Base-by-base conservation (phyloP, 352 stramenopile genomes). In the Lagenidium giganteum region DNA sequence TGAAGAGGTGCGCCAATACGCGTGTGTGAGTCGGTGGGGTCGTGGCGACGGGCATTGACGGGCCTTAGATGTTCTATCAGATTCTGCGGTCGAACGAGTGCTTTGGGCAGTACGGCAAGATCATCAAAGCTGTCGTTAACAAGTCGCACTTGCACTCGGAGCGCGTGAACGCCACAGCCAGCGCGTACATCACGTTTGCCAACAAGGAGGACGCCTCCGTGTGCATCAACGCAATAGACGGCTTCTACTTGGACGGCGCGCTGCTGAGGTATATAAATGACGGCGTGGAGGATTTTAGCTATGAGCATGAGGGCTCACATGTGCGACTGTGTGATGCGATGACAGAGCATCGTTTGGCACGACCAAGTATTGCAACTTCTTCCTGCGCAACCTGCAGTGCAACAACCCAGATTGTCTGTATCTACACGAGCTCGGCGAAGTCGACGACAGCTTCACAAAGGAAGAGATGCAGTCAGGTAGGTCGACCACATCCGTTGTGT, bases 291-390 rank as follows among this genome's bases (percentile, higher is more conserved):
- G n/a, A n/a, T n/a, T n/a, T n/a, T n/a, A n/a, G n/a, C n/a, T n/a
- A n/a, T n/a, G n/a, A n/a, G n/a, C n/a, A n/a, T n/a, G n/a, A n/a
- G n/a, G n/a, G n/a, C n/a, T n/a, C n/a, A n/a, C n/a, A n/a, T n/a
- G n/a, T n/a, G n/a, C n/a, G n/a, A n/a, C n/a, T n/a, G n/a, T n/a
- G n/a, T n/a, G n/a, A n/a, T n/a, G n/a, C n/a, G n/a, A n/a, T n/a
- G n/a, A n/a, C n/a, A 95, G 87, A 20, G 90, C 89, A 7, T 95
- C 79, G 20, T 97, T 97, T 62, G 93, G 93, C 13, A 98, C 91
- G 12, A 98, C 88, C 45, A 98, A 98, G 67, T 98, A 98, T 57
- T 98, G 93, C 67, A 96, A 97, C 60, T 91, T 86, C 47, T 97
- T 98, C 50, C 57, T 97, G 25, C 71, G 85, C 5, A 91, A 89